Evolutionary conservation across 2,329 filamentous ascomycete genomes (phyloP), one percentile per base, ranked within the genome.

Genomic region (Aspergillus sp.): DNA sequence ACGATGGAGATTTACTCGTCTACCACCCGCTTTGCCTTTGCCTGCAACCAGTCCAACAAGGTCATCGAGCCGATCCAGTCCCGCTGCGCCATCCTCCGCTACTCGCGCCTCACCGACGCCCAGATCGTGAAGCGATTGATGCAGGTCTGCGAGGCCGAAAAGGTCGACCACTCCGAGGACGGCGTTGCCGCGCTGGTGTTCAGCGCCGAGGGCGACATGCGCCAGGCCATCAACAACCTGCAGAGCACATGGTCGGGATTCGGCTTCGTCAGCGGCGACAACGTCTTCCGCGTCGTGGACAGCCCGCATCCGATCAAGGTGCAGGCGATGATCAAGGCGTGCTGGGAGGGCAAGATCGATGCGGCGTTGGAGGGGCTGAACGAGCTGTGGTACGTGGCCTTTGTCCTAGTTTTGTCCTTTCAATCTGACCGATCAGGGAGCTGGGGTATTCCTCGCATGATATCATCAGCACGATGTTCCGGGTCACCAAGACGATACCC

Each of bases 1-100:
- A 98, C 91, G 0, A 98, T 98, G 91, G 91, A 98, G 60, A 98
- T 96, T 32, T 96, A 96, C 67, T 93, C 86, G 26, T 81, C 86
- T 42, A 98, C 91, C 2, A 98, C 91, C 2, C 76, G 91, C 37
- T 98, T 98, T 54, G 91, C 91, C 0, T 98, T 98, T 53, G 91
- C 91, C 2, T 98, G 91, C 70, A 98, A 98, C 60, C 86, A 94
- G 67, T 91, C 83, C 41, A 98, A 96, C 68, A 98, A 96, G 66
- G 96, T 98, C 56, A 98, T 98, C 60, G 91, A 98, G 61, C 91
- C 91, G n/a, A 71, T 98, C 32, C 91, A 98, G 61, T 95, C 88
- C 12, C 78, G 91, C 50, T 98, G 91, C 58, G 91, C 91, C 13
- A 96, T 98, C 55, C 74, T 98, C 34, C 81, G 91, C 38, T 98